These are phyloP conservation scores for Picea abies DNA, from an alignment of 83 land plant species.

Conservation along the genomic window DNA sequence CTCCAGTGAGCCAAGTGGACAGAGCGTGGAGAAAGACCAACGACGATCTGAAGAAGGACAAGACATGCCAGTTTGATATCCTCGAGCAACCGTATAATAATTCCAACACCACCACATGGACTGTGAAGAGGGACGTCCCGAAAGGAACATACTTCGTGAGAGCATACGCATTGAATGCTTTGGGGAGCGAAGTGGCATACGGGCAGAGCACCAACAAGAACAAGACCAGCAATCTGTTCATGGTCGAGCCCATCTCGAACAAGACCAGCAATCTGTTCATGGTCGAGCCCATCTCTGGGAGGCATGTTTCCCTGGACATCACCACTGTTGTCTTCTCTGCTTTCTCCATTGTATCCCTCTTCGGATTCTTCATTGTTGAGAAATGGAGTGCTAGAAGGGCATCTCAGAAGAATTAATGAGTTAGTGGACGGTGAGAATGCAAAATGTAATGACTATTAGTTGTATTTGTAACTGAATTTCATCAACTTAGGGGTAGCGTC, in stretches of 20 bases:
- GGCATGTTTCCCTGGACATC: conserved; percentile 63
- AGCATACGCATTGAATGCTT: conserved; percentile 52
- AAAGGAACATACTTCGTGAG: conserved; percentile 70
- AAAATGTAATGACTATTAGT: too few species aligned
- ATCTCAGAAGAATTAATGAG: too few species aligned
- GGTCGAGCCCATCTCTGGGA: too few species aligned
- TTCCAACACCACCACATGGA: conserved; percentile 21
- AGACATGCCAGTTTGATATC: conserved; percentile 67
- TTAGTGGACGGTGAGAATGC: too few species aligned
- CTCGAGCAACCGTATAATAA: conserved; percentile 26
- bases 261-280: too few species aligned
- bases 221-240: conserved; percentile 54
- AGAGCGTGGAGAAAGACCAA: conserved; percentile 72
- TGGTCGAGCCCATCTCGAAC: conserved; percentile 47
- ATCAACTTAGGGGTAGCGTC: too few species aligned
- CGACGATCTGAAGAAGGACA: conserved; percentile 64
- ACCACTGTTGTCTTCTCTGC: conserved; percentile 72
- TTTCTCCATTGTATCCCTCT: conserved; percentile 62
- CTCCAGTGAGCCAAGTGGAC: conserved; percentile 70
- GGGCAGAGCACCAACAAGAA: conserved; percentile 61
- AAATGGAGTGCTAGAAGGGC: conserved; percentile 40
- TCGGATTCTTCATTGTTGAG: conserved; percentile 59
- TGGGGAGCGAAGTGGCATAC: conserved; percentile 49
- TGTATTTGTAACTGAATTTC: too few species aligned
- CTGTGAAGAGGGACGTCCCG: conserved; percentile 47